Evolutionary conservation across 371 early-diverging fungal genomes (phyloP).

Genomic region (Conidiobolus incongruus): DNA sequence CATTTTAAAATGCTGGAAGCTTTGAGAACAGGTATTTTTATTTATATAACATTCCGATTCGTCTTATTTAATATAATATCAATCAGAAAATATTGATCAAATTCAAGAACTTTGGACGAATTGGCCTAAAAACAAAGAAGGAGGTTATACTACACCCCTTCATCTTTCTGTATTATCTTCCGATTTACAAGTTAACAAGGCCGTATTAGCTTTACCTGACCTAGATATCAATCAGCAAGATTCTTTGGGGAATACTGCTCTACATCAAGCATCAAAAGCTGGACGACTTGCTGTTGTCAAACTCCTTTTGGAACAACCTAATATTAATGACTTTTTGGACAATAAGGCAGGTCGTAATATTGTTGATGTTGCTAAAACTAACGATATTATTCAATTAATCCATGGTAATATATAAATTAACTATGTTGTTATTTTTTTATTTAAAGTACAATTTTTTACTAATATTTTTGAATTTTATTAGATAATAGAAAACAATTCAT

Average conservation of each 20-base stretch:
- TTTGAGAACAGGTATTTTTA: slow-evolving; percentile 3
- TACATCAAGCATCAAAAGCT: slow-evolving; percentile 31
- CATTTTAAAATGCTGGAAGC: slow-evolving; percentile 3
- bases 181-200: slow-evolving; percentile 10
- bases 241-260: slow-evolving; percentile 25
- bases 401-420: slow-evolving; percentile 8
- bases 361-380: slow-evolving; percentile 14
- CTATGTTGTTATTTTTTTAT: no score
- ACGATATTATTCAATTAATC: slow-evolving; percentile 11
- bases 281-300: slow-evolving; percentile 27
- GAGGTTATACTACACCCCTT: not conserved
- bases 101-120: not conserved
- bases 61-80: not conserved
- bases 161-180: slow-evolving; percentile 2
- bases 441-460: no score
- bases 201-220: slow-evolving; percentile 10
- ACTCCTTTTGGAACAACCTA: slow-evolving; percentile 14
- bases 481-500: slow-evolving; percentile 2
- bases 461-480: not conserved
- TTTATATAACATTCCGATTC: no score
- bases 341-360: slow-evolving; percentile 14
- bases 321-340: slow-evolving; percentile 16
- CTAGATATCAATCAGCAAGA: slow-evolving; percentile 20
- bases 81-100: not conserved
- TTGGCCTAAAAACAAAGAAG: not conserved